Conservation (phyloP, 768 basidiomycete genomes). For the Neoboletus subvelutipes region DNA sequence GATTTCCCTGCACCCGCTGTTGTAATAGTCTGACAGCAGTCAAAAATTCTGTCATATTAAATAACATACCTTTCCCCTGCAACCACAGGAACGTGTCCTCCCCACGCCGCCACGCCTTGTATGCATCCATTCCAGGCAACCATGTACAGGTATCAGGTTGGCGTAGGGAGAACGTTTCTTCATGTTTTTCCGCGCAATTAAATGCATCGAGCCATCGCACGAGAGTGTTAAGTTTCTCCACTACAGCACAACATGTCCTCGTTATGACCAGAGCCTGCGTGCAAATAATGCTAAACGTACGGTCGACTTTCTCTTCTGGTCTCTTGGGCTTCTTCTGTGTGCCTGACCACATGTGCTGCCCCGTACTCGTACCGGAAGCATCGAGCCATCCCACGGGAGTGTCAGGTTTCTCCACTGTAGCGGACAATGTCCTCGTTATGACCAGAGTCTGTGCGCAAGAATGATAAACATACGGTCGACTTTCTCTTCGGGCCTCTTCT, state of each 20-base stretch:
- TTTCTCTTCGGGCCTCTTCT: background rate
- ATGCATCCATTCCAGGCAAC: background rate
- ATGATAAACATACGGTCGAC: background rate
- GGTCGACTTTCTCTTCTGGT: background rate
- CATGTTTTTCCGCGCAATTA: background rate
- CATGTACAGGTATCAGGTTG: background rate
- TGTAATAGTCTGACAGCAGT: background rate
- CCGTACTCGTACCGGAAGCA: background rate
- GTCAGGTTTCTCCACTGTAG: background rate
- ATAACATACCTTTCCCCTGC: background rate
- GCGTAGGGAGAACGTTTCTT: background rate
- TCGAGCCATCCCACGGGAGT: background rate
- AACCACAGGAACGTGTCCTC: background rate
- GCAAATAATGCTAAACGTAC: background rate
- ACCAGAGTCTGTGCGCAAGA: background rate
- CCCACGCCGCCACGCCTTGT: background rate
- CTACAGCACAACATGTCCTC: background rate
- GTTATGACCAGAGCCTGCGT: background rate
- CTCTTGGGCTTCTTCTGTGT: background rate
- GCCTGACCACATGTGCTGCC: background rate
- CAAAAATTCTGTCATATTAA: background rate
- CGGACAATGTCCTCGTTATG: background rate
- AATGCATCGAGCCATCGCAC: background rate
- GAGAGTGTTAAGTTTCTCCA: background rate
- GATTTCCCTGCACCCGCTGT: background rate